Percentiles rank a stretch among this genome's conserved stretches.
Evolutionary conservation across 352 stramenopile genomes (phyloP).

Genomic region (Pythium periplocum): DNA sequence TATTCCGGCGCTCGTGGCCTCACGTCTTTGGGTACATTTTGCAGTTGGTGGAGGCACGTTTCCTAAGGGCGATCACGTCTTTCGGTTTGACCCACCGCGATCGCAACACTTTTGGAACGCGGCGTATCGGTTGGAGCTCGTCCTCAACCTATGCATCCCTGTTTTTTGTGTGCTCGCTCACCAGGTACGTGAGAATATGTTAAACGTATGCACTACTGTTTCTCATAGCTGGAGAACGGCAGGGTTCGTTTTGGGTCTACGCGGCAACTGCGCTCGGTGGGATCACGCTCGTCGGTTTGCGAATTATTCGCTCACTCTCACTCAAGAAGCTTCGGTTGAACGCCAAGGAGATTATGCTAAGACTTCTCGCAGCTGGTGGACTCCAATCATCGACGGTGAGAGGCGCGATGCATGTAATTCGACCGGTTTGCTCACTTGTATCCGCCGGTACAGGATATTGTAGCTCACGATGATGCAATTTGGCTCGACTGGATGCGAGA

Average conservation of each 20-base stretch:
- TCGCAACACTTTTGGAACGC: conserved; percentile 78
- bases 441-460: conserved; percentile 46
- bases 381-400: conserved; percentile 52
- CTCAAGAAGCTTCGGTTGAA: conserved; percentile 57
- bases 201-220: too few species aligned
- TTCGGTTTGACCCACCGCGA: conserved; percentile 62
- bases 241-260: conserved; percentile 83
- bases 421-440: neutral
- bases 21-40: conserved; percentile 68
- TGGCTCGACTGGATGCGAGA: conserved; percentile 88
- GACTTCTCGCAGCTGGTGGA: conserved; percentile 52
- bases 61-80: conserved; percentile 73
- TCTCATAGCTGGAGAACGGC: too few species aligned
- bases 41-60: conserved; percentile 66
- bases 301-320: conserved; percentile 71
- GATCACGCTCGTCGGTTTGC: conserved; percentile 46
- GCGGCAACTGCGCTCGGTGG: conserved; percentile 53
- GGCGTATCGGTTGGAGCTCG: conserved; percentile 74
- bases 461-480: conserved; percentile 71
- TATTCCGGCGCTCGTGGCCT: conserved; percentile 66
- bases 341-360: conserved; percentile 71
- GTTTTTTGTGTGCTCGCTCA: conserved; percentile 77
- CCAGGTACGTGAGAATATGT: conserved; percentile 33
- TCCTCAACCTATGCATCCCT: conserved; percentile 71
- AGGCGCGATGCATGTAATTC: neutral